These are phyloP conservation scores for Phytophthora pini DNA, from an alignment of 352 stramenopile genomes.

Conservation along the genomic window DNA sequence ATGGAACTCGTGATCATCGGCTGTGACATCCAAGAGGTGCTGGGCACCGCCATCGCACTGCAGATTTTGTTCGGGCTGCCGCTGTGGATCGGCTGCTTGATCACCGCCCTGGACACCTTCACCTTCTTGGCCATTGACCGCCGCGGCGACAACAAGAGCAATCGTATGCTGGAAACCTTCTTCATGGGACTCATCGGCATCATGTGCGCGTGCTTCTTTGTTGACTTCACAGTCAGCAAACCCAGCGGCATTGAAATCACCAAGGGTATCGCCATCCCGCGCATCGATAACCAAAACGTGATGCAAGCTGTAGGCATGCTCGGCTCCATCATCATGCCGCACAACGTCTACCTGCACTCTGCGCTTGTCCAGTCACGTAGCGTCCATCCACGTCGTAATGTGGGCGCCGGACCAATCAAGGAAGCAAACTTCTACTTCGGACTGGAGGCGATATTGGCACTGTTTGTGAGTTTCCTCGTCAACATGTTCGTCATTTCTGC, in stretches of 20 bases:
- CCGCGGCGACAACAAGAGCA: constrained; percentile 53
- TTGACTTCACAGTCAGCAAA: constrained; percentile 85
- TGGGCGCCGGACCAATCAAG: constrained; percentile 24
- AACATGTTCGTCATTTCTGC: constrained; percentile 91
- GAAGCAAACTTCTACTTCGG: constrained; percentile 86
- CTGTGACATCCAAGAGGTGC: constrained; percentile 86
- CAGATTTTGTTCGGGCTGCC: constrained; percentile 75
- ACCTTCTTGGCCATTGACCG: constrained; percentile 87
- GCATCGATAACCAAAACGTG: constrained; percentile 67
- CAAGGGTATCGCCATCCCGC: constrained; percentile 78
- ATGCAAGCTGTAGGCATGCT: constrained; percentile 85
- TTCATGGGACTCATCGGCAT: constrained; percentile 91
- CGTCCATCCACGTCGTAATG: constrained; percentile 4
- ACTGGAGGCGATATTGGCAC: constrained; percentile 84
- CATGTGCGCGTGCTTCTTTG: constrained; percentile 91
- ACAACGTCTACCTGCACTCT: constrained; percentile 97
- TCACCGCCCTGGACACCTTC: constrained; percentile 84
- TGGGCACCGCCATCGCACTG: constrained; percentile 82
- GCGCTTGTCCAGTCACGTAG: constrained; percentile 81
- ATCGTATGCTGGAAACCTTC: constrained; percentile 78
- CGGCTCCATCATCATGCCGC: constrained; percentile 94
- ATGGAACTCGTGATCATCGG: constrained; percentile 90
- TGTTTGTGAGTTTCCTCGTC: constrained; percentile 93
- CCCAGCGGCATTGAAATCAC: constrained; percentile 69
- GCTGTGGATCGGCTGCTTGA: constrained; percentile 81